Base-by-base conservation (phyloP, 305 asterid genomes). In the Rubia balearica region DNA sequence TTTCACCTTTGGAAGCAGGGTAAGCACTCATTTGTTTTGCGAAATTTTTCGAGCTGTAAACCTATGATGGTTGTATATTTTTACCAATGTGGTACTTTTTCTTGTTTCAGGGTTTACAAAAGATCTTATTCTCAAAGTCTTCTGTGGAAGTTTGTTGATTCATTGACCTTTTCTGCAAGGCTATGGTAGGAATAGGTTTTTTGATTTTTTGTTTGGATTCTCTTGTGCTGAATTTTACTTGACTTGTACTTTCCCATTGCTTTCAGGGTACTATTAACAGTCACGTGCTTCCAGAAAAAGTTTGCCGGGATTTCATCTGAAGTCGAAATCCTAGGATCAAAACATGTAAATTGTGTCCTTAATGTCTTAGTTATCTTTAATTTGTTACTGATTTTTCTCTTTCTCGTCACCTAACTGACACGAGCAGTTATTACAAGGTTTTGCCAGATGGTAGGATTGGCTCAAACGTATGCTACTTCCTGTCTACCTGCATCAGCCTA, bases 371-470 rank as follows among this genome's bases (percentile, higher is more conserved):
- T 0, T 55, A 51, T 51, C 8, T 21, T 51, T 51, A 51, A 5
- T 69, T 53, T 64, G 55, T 49, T 56, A n/a, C 40, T 49, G 14
- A 33, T 4, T 21, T 19, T n/a, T 19, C 7, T n/a, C 27, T 11
- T 49, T 40, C 61, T 53, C 51, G 70, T 59, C 71, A 72, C 61
- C n/a, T 46, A 78, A 77, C 86, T 84, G 84, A 84, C 81, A 69
- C 78, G 69, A 61, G 75, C 79, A 68, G 76, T 81, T 51, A 51
- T 51, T 79, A 68, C 83, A 84, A 85, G 96, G 95, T 88, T 84
- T 81, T 85, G 75, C 77, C 96, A 94, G 99, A 84, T 71, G 83
- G 86, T 82, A 79, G 99, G 99, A 72, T 82, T 88, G 76, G 96
- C 86, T 75, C 95, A 89, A 73, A 82, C 72, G 76, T 94, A 79